phyloP scores from a whole-genome alignment of 164 flowering plant genomes.

The Piper longum region DNA sequence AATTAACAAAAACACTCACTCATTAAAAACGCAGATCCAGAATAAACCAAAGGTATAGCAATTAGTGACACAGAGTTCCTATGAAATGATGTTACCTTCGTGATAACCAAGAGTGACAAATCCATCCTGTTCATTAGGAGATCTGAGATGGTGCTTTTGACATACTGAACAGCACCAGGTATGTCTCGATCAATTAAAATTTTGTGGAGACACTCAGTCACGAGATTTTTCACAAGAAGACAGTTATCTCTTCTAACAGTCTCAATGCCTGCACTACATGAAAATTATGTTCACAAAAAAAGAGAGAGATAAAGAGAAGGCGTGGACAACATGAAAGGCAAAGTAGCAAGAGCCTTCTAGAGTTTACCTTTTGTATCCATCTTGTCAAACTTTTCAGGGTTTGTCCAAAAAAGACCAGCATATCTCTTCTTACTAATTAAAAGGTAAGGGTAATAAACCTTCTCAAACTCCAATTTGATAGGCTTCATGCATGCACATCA shows the following conservation, averaged over 20 bases:
- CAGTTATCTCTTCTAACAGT: slow-evolving; percentile 97
- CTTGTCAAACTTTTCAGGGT: slow-evolving; percentile 82
- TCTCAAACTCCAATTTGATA: slow-evolving; percentile 95
- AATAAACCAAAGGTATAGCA: background rate
- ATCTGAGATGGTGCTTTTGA: slow-evolving; percentile 87
- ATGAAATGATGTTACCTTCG: slow-evolving; percentile 45
- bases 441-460: slow-evolving; percentile 91
- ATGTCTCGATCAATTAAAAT: slow-evolving; percentile 77
- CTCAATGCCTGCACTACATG: slow-evolving; percentile 64
- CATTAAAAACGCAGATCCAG: too few relatives aligned
- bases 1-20: slow-evolving; percentile 1
- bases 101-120: slow-evolving; percentile 88
- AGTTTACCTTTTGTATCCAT: slow-evolving; percentile 92
- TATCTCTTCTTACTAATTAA: slow-evolving; percentile 96
- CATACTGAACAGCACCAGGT: slow-evolving; percentile 89
- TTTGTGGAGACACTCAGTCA: slow-evolving; percentile 91
- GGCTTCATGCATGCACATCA: slow-evolving; percentile 42
- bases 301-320: background rate
- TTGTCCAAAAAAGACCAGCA: slow-evolving; percentile 96
- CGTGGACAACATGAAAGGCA: background rate
- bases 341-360: background rate
- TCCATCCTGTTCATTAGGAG: slow-evolving; percentile 98
- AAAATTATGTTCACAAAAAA: background rate
- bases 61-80: background rate
- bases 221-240: slow-evolving; percentile 80